Conservation (phyloP, 305 asterid species). For the Solanum hybrid region DNA sequence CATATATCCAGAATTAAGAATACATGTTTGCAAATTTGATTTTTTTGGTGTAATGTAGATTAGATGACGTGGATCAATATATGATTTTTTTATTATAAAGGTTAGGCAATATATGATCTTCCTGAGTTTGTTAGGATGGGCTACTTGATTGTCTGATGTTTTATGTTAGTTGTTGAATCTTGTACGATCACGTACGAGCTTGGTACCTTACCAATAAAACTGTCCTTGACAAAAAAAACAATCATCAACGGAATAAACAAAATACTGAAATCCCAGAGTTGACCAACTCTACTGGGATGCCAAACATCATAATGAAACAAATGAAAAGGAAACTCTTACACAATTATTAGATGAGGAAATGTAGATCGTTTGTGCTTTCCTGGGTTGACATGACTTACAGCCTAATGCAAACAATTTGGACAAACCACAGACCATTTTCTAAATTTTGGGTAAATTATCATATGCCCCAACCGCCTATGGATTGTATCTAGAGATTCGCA, state of each 20-base stretch:
- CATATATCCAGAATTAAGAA: not conserved
- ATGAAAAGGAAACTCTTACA: not conserved
- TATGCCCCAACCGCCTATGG: not conserved
- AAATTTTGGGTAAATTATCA: not conserved
- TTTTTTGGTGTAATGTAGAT: not conserved
- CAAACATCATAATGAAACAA: not conserved
- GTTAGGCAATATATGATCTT: not conserved
- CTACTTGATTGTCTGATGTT: not conserved
- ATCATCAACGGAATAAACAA: not conserved
- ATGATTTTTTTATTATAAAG: not conserved
- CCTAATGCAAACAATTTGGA: not conserved
- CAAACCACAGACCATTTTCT: not conserved
- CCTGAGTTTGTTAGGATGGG: not conserved
- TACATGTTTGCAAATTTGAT: not conserved
- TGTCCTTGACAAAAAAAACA: not conserved
- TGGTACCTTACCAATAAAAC: not conserved
- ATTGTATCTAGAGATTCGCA: not conserved
- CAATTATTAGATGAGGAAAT: not conserved
- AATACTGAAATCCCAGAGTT: not conserved
- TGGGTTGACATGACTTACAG: not conserved
- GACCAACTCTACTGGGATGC: not conserved
- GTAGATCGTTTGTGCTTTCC: not conserved
- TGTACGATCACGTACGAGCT: not conserved
- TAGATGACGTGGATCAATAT: not conserved
- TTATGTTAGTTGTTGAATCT: not conserved